A percentile compares a stretch with the other conserved stretches of the same genome.
phyloP scores from a whole-genome alignment of 2,329 filamentous ascomycete species.

The Purpureocillium lavendulum region DNA sequence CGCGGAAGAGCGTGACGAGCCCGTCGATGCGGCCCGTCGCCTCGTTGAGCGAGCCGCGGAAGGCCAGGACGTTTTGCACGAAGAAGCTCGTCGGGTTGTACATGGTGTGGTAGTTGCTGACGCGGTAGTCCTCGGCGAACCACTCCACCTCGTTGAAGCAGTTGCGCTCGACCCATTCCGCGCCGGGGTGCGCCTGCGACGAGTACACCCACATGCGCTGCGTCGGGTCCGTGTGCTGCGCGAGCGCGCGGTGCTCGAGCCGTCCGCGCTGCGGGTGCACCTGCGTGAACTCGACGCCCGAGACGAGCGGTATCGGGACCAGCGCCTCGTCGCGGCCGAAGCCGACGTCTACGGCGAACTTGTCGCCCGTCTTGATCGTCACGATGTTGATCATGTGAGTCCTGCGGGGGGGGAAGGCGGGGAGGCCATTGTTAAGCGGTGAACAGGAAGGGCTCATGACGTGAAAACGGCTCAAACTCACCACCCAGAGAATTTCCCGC shows the following conservation, averaged over 20 bases:
- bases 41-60: conserved; percentile 18
- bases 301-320: conserved; percentile 26
- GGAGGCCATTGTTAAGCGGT: too few species aligned
- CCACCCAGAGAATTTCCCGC: conserved; percentile 14
- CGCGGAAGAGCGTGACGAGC: conserved; percentile 32
- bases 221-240: conserved; percentile 20
- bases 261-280: conserved; percentile 36
- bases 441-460: too few species aligned
- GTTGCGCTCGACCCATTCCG: conserved; percentile 38
- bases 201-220: conserved; percentile 33
- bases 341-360: conserved; percentile 27
- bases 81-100: conserved; percentile 27
- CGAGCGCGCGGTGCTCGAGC: conserved; percentile 26
- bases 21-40: conserved; percentile 18
- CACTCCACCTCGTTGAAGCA: conserved; percentile 43
- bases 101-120: conserved; percentile 34
- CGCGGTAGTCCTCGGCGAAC: conserved; percentile 34
- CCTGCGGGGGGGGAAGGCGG: conserved; percentile 22
- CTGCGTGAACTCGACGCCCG: conserved; percentile 29
- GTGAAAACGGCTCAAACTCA: too few species aligned
- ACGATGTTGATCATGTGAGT: conserved; percentile 53
- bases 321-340: conserved; percentile 39
- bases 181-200: conserved; percentile 15
- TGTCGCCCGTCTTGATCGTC: conserved; percentile 34
- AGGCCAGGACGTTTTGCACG: conserved; percentile 25